Conservation (phyloP, 2,329 filamentous ascomycete genomes). For the Aspergillus arachidicola region DNA sequence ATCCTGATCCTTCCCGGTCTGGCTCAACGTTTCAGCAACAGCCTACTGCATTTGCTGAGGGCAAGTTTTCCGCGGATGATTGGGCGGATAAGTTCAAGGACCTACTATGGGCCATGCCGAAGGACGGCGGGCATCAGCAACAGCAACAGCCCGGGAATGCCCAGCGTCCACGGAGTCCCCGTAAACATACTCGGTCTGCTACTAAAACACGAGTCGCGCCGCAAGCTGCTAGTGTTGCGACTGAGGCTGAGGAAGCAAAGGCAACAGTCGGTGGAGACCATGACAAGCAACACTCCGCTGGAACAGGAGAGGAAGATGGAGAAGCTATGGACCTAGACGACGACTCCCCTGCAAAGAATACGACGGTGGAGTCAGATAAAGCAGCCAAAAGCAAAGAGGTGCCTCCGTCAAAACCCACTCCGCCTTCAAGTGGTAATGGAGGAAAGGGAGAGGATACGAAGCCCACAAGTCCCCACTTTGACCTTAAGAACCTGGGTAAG, state of each 20-base stretch:
- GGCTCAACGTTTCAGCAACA: conserved; percentile 25
- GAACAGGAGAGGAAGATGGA: conserved; percentile 21
- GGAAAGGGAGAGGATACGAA: conserved; percentile 13
- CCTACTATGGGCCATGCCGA: conserved; percentile 35
- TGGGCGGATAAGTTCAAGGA: conserved; percentile 43
- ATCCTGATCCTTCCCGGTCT: conserved; percentile 21
- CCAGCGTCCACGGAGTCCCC: conserved; percentile 35
- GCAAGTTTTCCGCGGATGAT: conserved; percentile 41
- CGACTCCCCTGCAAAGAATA: conserved; percentile 26
- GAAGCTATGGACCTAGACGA: conserved; percentile 54
- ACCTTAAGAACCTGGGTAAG: conserved; percentile 54
- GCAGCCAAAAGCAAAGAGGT: conserved; percentile 16
- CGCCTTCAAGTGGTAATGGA: conserved; percentile 8
- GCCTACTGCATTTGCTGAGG: conserved; percentile 35
- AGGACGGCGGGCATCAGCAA: conserved; percentile 29
- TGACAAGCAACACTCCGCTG: conserved; percentile 21
- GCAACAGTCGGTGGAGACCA: conserved; percentile 30
- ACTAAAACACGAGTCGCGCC: conserved; percentile 32
- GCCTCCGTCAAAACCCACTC: conserved; percentile 12
- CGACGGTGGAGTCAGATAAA: conserved; percentile 11
- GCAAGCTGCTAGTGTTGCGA: conserved; percentile 39
- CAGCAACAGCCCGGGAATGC: conserved; percentile 23
- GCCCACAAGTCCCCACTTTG: conserved; percentile 34
- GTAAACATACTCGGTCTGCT: conserved; percentile 32
- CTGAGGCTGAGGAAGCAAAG: conserved; percentile 43